A percentile compares a stretch with the other conserved stretches of the same genome.
These are phyloP conservation scores for Haplosporangium sp. DNA, from an alignment of 371 early-diverging fungal genomes.

Conservation along the genomic window DNA sequence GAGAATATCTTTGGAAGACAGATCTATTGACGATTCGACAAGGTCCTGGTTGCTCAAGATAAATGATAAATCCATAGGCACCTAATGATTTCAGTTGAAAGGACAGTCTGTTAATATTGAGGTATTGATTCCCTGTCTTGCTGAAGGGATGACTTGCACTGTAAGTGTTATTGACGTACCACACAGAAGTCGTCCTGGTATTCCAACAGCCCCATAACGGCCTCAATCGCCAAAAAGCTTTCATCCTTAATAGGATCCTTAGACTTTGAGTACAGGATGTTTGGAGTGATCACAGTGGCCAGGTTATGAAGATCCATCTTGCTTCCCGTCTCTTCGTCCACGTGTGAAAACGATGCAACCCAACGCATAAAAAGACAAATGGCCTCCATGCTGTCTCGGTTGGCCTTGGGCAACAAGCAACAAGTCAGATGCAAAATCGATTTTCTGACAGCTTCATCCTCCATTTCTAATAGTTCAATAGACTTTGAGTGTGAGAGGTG, in stretches of 20 bases:
- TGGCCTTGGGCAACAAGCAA: constrained; percentile 88
- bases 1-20: constrained; percentile 72
- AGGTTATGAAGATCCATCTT: constrained; percentile 92
- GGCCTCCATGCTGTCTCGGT: constrained; percentile 91
- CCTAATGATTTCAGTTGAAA: constrained; percentile 39
- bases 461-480: constrained; percentile 56
- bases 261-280: constrained; percentile 86
- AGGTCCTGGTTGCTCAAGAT: constrained; percentile 67
- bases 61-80: constrained; percentile 76
- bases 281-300: constrained; percentile 94
- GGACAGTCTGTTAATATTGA: too few relatives aligned
- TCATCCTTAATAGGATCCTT: constrained; percentile 85
- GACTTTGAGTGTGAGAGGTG: not conserved
- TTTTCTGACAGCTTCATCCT: constrained; percentile 60
- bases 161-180: constrained; percentile 42
- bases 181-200: constrained; percentile 83
- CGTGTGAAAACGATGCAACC: constrained; percentile 77
- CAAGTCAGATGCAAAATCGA: constrained; percentile 79
- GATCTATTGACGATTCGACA: constrained; percentile 65
- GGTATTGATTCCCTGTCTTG: too few relatives aligned
- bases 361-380: constrained; percentile 86
- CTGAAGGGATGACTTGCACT: too few relatives aligned
- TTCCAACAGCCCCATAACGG: constrained; percentile 76
- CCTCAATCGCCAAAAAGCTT: constrained; percentile 80
- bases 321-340: constrained; percentile 78